Evolutionary conservation across 768 basidiomycete genomes (phyloP), one percentile per base, ranked within the genome.

Genomic region (Mycena belliarum): DNA sequence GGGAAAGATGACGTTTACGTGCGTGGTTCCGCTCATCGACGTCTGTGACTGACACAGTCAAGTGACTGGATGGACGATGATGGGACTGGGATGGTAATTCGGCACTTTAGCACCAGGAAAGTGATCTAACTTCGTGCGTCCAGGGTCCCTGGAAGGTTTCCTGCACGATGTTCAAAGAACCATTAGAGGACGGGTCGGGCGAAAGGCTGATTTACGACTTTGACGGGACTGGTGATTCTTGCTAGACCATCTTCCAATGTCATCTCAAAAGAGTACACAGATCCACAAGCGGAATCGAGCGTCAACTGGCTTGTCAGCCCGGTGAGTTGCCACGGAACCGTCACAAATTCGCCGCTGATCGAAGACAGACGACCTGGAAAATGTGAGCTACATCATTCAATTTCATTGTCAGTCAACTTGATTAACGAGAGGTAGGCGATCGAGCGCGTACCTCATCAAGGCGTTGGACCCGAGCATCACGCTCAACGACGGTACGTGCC

Each of bases 31-130:
- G 8, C 46, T 29, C 21, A 21, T 28, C 24, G 38, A 23, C 15
- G 18, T 2, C 9, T 20, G 14, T 44, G 10, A 42, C n/a, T 56
- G 65, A 69, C 48, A 26, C 21, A 18, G 57, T 52, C n/a, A 40
- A 67, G 69, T 41, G 70, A 72, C 38, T 72, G 65, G 49, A 70
- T 72, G 52, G 70, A 72, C 53, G 70, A 71, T 38, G 70, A 71
- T 57, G 70, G 70, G 18, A 65, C 65, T 33, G 68, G 67, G 4
- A 49, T 59, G 25, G 70, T 52, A 21, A 1, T 45, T 32, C 29
- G 29, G 12, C 33, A 12, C 21, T 44, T 10, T 5, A 32, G 25
- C 12, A 23, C 3, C 23, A 8, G 4, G 32, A 21, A 33, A 25
- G 18, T 14, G 29, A 1, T 26, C 42, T 23, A 2, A 6, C 35